A percentile compares a stretch with the other conserved stretches of the same genome.
These are phyloP conservation scores for Argentina anserina DNA, from an alignment of 306 rosid genomes.

Conservation along the genomic window DNA sequence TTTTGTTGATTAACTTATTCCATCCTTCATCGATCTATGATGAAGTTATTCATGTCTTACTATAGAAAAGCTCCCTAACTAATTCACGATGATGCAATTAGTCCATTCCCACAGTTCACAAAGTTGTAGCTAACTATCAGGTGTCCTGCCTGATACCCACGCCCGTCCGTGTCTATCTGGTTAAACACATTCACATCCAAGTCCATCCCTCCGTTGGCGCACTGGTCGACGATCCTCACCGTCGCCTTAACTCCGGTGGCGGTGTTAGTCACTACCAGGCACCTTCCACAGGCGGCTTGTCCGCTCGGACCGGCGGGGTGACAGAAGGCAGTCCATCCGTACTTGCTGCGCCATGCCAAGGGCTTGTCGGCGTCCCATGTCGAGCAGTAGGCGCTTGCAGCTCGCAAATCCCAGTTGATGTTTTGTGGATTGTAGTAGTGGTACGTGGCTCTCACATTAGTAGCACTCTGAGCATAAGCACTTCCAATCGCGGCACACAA, in stretches of 20 bases:
- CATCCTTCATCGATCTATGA: not conserved
- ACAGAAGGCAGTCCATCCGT: constrained; percentile 83
- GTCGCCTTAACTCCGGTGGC: constrained; percentile 42
- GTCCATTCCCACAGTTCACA: constrained; percentile 50
- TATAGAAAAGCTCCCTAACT: not conserved
- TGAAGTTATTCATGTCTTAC: not conserved
- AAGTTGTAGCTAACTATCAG: constrained; percentile 49
- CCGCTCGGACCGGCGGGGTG: constrained; percentile 61
- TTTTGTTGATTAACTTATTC: not conserved
- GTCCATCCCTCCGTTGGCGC: constrained; percentile 68
- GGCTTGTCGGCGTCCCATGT: constrained; percentile 74
- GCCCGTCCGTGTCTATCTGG: constrained; percentile 41
- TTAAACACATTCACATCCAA: constrained; percentile 53
- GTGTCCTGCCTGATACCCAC: constrained; percentile 49
- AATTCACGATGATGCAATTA: not conserved
- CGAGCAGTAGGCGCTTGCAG: constrained; percentile 62
- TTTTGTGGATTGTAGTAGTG: constrained; percentile 57
- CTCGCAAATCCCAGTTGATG: constrained; percentile 52
- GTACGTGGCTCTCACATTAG: constrained; percentile 60
- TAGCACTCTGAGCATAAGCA: constrained; percentile 48
- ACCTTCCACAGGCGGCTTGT: constrained; percentile 54
- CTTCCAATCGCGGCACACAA: constrained; percentile 12
- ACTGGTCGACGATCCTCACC: constrained; percentile 62
- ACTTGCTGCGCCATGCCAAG: constrained; percentile 62
- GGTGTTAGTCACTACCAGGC: constrained; percentile 55